Base-by-base conservation (phyloP, 345 rosid genomes). In the Citrus medica region DNA sequence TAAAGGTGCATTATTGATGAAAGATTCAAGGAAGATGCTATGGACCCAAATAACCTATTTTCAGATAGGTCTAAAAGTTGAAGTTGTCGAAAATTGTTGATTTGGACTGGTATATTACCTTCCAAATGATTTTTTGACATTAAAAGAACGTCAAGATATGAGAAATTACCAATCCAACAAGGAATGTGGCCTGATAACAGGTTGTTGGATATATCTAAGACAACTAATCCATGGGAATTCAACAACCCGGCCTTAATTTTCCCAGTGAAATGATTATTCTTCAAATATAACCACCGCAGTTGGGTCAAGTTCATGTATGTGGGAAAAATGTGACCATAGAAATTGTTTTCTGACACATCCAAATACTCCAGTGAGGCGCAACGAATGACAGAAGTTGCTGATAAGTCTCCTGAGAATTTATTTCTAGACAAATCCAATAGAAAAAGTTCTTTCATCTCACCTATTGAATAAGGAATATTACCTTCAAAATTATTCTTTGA, bases 201-300 rank as follows among this genome's bases (percentile, higher is more conserved):
- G 2, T 64, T 64, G 4, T 30, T 32, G n/a, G 67, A 64, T 30
- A 64, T 17, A 16, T 64, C 38, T 6, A 65, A 1, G 40, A 7
- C 6, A 65, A 0, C 0, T 33, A 65, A 17, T 7, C 5, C 5
- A 6, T 3, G 0, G 25, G 13, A 17, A 0, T 32, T 65, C 24
- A 17, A 14, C 0, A 65, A 3, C 2, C 68, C 42, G 3, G 33
- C 24, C 3, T 16, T 4, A 32, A 65, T 16, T 17, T 32, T 65
- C 4, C 42, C 42, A 65, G 12, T 33, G 24, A 67, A 67, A 7
- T 35, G 14, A 5, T 67, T 37, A 17, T 37, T 38, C 3, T 38
- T 4, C 71, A 67, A 67, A 22, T 67, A 67, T 22, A 67, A 38
- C 30, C 53, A 38, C 8, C 0, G 0, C 4, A 38, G 24, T 4